These are phyloP conservation scores for Trichophyton equinum DNA, from an alignment of 2,329 filamentous ascomycete genomes.

Conservation along the genomic window DNA sequence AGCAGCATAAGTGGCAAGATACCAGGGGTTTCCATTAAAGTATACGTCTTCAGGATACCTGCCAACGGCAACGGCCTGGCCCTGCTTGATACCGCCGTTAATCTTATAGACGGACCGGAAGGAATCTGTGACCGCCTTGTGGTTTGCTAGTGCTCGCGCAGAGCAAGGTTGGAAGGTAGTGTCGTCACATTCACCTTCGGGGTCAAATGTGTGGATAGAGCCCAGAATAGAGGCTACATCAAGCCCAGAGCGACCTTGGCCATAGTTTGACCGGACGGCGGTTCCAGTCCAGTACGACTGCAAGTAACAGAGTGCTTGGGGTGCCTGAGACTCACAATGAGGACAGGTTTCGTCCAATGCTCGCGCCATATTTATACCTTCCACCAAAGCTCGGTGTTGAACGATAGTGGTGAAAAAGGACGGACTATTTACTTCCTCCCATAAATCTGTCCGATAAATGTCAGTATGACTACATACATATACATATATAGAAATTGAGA, in stretches of 20 bases:
- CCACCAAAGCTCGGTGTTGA: constrained; percentile 49
- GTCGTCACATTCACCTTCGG: constrained; percentile 51
- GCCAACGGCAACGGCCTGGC: constrained; percentile 50
- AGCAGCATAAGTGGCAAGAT: constrained; percentile 59
- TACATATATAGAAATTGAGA: neutral
- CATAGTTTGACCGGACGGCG: constrained; percentile 59
- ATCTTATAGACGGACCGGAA: constrained; percentile 60
- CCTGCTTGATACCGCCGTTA: constrained; percentile 52
- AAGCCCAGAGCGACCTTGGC: constrained; percentile 50
- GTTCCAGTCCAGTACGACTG: constrained; percentile 60
- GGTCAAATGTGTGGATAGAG: constrained; percentile 59
- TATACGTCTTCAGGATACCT: constrained; percentile 63
- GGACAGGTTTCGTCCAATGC: constrained; percentile 50
- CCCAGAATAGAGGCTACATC: constrained; percentile 59
- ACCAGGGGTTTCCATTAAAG: constrained; percentile 69
- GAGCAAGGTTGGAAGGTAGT: constrained; percentile 67
- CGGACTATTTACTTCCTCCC: constrained; percentile 64
- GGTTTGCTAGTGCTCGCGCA: constrained; percentile 54
- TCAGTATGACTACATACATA: neutral
- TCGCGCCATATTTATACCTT: constrained; percentile 51
- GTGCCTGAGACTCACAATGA: constrained; percentile 51
- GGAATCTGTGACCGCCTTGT: constrained; percentile 61
- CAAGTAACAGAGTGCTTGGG: constrained; percentile 59
- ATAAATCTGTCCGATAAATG: constrained; percentile 41
- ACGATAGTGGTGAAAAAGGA: constrained; percentile 66